Conservation (phyloP, 768 basidiomycete genomes). For the Dentipellis fragilis region DNA sequence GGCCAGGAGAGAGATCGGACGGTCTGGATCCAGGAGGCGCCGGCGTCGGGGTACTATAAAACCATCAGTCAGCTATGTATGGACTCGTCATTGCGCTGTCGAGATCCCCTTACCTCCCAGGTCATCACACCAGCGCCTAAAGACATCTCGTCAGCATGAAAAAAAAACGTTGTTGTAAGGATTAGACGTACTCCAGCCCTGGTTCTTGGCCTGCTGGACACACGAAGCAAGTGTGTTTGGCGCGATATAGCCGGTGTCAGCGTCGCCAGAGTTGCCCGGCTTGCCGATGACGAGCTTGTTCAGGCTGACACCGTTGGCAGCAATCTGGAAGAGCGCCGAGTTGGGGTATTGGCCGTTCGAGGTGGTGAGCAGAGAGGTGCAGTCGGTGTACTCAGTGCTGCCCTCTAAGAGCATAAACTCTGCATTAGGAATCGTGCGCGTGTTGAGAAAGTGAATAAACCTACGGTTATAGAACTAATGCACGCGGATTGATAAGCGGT, state of each 20-base stretch:
- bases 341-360: constrained; percentile 32
- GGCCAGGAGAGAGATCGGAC: too few relatives aligned
- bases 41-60: too few relatives aligned
- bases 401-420: constrained; percentile 21
- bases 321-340: constrained; percentile 38
- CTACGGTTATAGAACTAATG: constrained; percentile 31
- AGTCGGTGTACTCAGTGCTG: constrained; percentile 27
- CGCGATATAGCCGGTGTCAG: constrained; percentile 44
- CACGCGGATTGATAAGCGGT: too few relatives aligned
- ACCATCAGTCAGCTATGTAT: too few relatives aligned
- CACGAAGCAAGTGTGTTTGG: constrained; percentile 47
- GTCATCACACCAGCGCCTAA: neutral
- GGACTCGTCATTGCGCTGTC: too few relatives aligned
- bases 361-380: constrained; percentile 25
- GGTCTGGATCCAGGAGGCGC: too few relatives aligned
- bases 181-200: constrained; percentile 51
- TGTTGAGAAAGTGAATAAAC: constrained; percentile 1
- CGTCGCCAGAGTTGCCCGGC: constrained; percentile 37
- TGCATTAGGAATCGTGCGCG: neutral
- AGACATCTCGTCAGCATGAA: neutral
- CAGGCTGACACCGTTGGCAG: constrained; percentile 42
- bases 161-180: too few relatives aligned
- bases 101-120: neutral
- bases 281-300: constrained; percentile 73
- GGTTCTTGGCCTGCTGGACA: constrained; percentile 40